A percentile compares a stretch with the other conserved stretches of the same genome.
Evolutionary conservation across 1,284 basidiomycete species (phyloP).

Genomic region (Microbotryum lychnidis-dioicae): DNA sequence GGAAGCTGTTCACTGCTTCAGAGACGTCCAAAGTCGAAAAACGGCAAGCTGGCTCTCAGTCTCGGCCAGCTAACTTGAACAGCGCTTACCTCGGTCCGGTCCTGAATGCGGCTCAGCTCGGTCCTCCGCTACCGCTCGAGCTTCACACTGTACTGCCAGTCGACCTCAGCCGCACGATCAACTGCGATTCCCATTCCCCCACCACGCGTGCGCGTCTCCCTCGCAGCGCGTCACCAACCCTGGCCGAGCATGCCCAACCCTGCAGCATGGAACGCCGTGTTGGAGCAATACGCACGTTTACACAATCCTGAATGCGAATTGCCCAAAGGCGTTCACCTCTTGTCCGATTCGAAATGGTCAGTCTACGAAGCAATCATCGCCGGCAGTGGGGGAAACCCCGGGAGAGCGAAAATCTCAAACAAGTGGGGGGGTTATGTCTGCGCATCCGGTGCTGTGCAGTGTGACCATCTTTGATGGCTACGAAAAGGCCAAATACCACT

Average conservation of each 20-base stretch:
- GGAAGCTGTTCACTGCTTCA: too few species aligned
- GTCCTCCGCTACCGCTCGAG: too few species aligned
- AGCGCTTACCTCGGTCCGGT: too few species aligned
- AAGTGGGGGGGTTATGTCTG: too few species aligned
- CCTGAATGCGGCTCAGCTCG: too few species aligned
- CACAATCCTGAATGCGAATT: conserved; percentile 48
- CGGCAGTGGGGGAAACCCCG: not conserved
- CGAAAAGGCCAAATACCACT: conserved; percentile 51
- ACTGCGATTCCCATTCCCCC: too few species aligned
- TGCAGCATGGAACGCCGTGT: conserved; percentile 41
- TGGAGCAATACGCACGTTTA: conserved; percentile 56
- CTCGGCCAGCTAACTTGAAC: too few species aligned
- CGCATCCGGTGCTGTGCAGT: conserved; percentile 36
- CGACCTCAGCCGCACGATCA: too few species aligned
- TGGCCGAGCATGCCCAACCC: conserved; percentile 2
- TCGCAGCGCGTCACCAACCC: conserved; percentile 22
- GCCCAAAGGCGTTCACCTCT: conserved; percentile 55
- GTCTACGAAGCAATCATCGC: not conserved
- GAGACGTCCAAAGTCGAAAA: too few species aligned
- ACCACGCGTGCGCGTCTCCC: conserved; percentile 2
- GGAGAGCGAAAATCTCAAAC: too few species aligned
- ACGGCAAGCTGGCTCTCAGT: too few species aligned
- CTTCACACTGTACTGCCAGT: too few species aligned
- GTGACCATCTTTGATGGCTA: conserved; percentile 75
- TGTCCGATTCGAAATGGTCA: conserved; percentile 47